Conservation (phyloP, 2,329 filamentous ascomycete species). For the Plectosphaerella sp. region DNA sequence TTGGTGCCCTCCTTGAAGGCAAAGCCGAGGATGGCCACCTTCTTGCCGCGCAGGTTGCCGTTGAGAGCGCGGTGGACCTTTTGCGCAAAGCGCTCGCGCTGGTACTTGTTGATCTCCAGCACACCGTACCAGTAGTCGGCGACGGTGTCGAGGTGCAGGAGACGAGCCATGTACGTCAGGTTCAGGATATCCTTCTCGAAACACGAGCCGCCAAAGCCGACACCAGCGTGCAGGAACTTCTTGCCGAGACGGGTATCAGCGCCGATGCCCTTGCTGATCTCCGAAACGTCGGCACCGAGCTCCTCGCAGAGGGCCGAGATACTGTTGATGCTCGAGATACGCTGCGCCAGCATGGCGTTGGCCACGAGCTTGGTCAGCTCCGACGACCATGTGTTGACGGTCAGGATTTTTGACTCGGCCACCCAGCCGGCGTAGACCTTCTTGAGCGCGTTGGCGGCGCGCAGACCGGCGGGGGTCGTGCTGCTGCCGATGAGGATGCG, state of each 20-base stretch:
- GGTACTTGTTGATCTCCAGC: conserved; percentile 72
- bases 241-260: conserved; percentile 67
- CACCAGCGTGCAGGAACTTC: conserved; percentile 68
- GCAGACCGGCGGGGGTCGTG: conserved; percentile 52
- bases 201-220: conserved; percentile 77
- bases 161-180: conserved; percentile 69
- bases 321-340: conserved; percentile 77
- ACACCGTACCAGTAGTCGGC: conserved; percentile 73
- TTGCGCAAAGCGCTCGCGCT: conserved; percentile 63
- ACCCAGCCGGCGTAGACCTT: conserved; percentile 70
- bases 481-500: conserved; percentile 71
- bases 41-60: conserved; percentile 66
- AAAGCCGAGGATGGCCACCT: conserved; percentile 68
- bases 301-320: conserved; percentile 76
- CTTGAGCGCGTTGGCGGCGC: conserved; percentile 60
- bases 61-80: conserved; percentile 64
- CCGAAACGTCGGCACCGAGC: conserved; percentile 70
- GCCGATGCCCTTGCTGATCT: conserved; percentile 64
- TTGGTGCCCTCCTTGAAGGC: conserved; percentile 78
- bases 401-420: conserved; percentile 60
- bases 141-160: conserved; percentile 64
- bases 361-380: conserved; percentile 76
- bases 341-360: conserved; percentile 76
- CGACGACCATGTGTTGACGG: conserved; percentile 71
- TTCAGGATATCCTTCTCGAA: conserved; percentile 78